A percentile compares a stretch with the other conserved stretches of the same genome.
Conservation (phyloP, 148 eudicot species). For the Chenopodium album region DNA sequence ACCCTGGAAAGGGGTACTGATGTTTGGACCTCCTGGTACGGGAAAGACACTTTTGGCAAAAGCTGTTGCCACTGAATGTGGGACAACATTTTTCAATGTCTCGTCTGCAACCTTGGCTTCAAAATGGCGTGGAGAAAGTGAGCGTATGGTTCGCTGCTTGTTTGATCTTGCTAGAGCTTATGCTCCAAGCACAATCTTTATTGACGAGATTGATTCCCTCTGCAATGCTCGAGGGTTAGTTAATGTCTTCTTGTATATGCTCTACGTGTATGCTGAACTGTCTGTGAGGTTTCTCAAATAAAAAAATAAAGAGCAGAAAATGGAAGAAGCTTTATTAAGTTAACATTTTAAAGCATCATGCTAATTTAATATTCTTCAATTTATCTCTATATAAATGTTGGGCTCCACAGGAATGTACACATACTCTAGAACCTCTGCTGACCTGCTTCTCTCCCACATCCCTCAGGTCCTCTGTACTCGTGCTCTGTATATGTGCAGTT, state of each 20-base stretch:
- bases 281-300: neutral
- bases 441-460: neutral
- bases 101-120: slow-evolving; percentile 98
- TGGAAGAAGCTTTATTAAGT: neutral
- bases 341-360: neutral
- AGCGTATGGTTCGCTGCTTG: slow-evolving; percentile 91
- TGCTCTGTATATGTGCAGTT: neutral
- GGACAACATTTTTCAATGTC: slow-evolving; percentile 95
- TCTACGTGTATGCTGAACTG: slow-evolving; percentile 7
- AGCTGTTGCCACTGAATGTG: slow-evolving; percentile 99
- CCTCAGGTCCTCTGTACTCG: neutral
- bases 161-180: slow-evolving; percentile 98
- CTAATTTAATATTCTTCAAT: neutral
- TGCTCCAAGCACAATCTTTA: slow-evolving; percentile 98
- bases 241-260: neutral
- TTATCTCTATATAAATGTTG: neutral
- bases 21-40: slow-evolving; percentile 99
- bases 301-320: too few relatives aligned
- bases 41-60: slow-evolving; percentile 98
- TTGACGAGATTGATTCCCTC: slow-evolving; percentile 98
- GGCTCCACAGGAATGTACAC: neutral
- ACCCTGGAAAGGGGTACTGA: slow-evolving; percentile 98
- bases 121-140: slow-evolving; percentile 99
- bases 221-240: slow-evolving; percentile 95
- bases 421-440: neutral